Conservation (phyloP, 306 rosid species). For the Lathyrus tuberosus region DNA sequence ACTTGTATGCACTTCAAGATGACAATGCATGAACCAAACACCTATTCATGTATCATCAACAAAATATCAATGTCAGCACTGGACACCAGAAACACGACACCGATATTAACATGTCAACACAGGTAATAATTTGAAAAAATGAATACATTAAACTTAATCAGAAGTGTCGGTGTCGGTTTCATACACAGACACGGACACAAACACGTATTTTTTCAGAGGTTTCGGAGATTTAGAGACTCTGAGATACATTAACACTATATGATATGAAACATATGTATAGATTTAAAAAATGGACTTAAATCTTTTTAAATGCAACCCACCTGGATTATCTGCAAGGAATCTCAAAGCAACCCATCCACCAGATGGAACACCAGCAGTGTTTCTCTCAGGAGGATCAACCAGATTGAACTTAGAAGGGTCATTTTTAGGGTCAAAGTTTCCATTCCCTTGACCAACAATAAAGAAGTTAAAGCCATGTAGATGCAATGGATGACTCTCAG, state of each 20-base stretch:
- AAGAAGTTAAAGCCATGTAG: conserved; percentile 82
- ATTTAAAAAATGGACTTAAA: not conserved
- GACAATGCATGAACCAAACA: conserved; percentile 89
- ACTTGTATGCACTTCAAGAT: conserved; percentile 80
- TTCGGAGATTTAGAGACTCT: no score
- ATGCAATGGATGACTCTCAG: conserved; percentile 84
- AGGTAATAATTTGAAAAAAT: no score
- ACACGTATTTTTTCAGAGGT: no score
- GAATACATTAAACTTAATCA: no score
- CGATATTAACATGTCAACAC: no score
- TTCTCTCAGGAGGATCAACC: conserved; percentile 77
- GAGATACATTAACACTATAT: no score
- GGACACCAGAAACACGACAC: no score
- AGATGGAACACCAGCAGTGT: conserved; percentile 65
- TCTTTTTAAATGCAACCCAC: conserved; percentile 27
- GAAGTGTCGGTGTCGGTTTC: no score
- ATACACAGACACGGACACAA: no score
- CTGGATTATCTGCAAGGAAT: conserved; percentile 72
- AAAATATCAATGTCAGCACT: not conserved
- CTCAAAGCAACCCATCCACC: conserved; percentile 82
- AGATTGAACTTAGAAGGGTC: conserved; percentile 64
- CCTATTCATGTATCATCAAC: conserved; percentile 44
- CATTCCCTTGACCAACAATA: conserved; percentile 67
- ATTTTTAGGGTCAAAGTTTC: conserved; percentile 64
- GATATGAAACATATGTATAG: not conserved